Conservation (phyloP, 305 asterid genomes). For the Petunia hybrid region DNA sequence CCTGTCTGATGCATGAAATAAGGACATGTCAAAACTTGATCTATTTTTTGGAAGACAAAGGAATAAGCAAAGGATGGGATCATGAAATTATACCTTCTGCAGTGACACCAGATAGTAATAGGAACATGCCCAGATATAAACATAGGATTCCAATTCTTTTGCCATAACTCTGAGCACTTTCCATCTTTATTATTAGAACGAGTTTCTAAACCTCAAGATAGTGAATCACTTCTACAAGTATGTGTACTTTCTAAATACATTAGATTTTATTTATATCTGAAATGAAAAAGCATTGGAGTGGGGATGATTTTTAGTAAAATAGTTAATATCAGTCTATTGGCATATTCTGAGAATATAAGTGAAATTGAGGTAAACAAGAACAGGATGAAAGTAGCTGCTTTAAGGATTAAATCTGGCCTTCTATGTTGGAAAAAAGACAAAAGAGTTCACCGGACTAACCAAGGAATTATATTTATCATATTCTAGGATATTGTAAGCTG, state of each 20-base stretch:
- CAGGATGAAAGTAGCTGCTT: neutral
- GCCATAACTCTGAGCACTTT: neutral
- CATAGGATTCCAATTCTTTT: constrained; percentile 10
- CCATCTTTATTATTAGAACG: neutral
- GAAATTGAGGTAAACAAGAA: constrained; percentile 32
- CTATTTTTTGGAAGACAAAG: neutral
- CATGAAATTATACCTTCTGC: constrained; percentile 26
- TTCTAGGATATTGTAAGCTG: too few relatives aligned
- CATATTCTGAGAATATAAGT: constrained; percentile 30
- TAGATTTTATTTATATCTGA: constrained; percentile 11
- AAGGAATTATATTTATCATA: neutral
- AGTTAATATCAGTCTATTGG: constrained; percentile 12
- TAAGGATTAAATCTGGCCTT: neutral
- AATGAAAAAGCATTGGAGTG: neutral
- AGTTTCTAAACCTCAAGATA: constrained; percentile 9
- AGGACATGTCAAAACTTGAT: neutral
- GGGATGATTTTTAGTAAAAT: neutral
- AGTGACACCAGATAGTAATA: constrained; percentile 23
- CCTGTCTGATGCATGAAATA: constrained; percentile 43
- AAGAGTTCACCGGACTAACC: neutral
- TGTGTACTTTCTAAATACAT: neutral
- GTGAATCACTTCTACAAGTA: neutral
- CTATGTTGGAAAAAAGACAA: neutral
- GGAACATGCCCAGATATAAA: constrained; percentile 16
- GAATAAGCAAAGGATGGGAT: neutral